A percentile compares a stretch with the other conserved stretches of the same genome.
phyloP scores from a whole-genome alignment of 148 eudicot species.

The Pharnaceum exiguum region DNA sequence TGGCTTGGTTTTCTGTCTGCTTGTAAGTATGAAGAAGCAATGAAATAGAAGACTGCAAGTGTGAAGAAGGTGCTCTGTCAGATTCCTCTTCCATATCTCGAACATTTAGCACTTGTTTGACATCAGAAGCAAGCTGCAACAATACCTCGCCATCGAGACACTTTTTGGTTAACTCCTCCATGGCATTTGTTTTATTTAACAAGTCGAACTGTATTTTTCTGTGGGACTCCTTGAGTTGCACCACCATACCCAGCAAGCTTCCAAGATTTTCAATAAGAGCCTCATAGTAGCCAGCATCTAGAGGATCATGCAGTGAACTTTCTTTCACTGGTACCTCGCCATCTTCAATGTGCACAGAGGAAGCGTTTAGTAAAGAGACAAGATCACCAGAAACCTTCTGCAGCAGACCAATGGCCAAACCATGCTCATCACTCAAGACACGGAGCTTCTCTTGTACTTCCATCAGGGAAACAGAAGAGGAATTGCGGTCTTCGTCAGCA shows the following conservation, averaged over 20 bases:
- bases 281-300: conserved; percentile 39
- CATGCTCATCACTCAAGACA: conserved; percentile 33
- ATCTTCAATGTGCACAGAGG: conserved; percentile 28
- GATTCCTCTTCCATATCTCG: conserved; percentile 29
- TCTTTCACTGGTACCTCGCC: conserved; percentile 18
- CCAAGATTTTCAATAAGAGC: conserved; percentile 47
- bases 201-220: conserved; percentile 44
- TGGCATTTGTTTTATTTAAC: conserved; percentile 39
- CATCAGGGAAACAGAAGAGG: conserved; percentile 24
- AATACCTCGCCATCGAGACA: conserved; percentile 42
- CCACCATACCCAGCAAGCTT: conserved; percentile 36
- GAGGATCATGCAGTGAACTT: conserved; percentile 33
- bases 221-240: conserved; percentile 53
- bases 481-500: conserved; percentile 39
- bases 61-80: conserved; percentile 33
- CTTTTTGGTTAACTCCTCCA: conserved; percentile 47
- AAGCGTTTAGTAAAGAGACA: conserved; percentile 35
- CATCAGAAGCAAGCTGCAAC: conserved; percentile 53
- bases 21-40: conserved; percentile 54
- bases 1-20: conserved; percentile 45
- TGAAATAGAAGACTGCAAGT: conserved; percentile 43
- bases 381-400: conserved; percentile 43
- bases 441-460: conserved; percentile 34
- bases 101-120: conserved; percentile 40
- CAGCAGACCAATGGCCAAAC: conserved; percentile 38